Evolutionary conservation across 2,329 filamentous ascomycete species (phyloP), one percentile per base, ranked within the genome.

Genomic region (Claviceps capensis): DNA sequence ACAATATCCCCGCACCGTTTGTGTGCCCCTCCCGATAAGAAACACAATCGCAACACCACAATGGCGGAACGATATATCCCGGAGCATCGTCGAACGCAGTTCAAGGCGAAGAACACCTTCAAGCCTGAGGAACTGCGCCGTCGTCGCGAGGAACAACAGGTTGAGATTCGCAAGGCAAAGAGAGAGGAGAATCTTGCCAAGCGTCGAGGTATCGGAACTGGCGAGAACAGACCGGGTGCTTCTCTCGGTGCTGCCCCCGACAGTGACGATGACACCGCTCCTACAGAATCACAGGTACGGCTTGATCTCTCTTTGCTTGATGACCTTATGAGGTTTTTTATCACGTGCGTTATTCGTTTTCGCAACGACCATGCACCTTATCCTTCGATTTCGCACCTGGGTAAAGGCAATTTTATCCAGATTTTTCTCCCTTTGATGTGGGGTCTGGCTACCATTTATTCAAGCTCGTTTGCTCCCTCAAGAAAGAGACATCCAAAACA

Each of bases 41-140:
- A 46, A 26, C 19, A 37, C 42, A 49, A 11, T 34, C 30, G 9
- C 36, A 43, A 23, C 52, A 52, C 44, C 70, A 83, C 63, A 74
- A 98, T 98, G 93, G 86, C 93, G 71, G 93, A 98, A 72, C 88
- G 93, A 66, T 98, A 96, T 77, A 98, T 98, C 67, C 93, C 93
- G 70, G 93, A 98, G 77, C 93, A 98, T 78, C 89, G 93, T 71
- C 90, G 93, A 68, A 96, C 88, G 60, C 90, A 95, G 76, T 98
- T 95, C 84, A 98, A 98, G 85, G 93, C 93, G 52, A 96, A 96
- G 81, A 91, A 88, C 73, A 88, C 88, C 65, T 97, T 98, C 80
- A 96, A 96, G 82, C 91, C 91, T 63, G 93, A 98, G 70, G 93
- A 98, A 77, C 85, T 98, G 60, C 88, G 93, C 69, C 90, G 93